These are phyloP conservation scores for Pseudocercospora macadamiae DNA, from an alignment of 2,329 filamentous ascomycete genomes.

Conservation along the genomic window DNA sequence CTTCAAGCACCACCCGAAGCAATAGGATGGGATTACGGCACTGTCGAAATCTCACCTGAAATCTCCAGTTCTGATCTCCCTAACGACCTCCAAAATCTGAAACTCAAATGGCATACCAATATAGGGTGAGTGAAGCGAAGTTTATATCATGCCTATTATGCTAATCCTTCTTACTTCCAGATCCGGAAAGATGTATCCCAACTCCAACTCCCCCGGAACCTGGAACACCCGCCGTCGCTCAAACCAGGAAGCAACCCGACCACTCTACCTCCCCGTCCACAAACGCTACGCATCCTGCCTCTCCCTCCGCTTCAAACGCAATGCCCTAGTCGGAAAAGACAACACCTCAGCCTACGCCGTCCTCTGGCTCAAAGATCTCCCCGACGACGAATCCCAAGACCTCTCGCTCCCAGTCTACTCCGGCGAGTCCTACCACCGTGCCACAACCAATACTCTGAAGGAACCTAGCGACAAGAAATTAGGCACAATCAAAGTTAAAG, in stretches of 20 bases:
- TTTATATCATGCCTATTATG: too few relatives aligned
- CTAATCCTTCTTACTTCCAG: too few relatives aligned
- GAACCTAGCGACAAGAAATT: slow-evolving; percentile 59
- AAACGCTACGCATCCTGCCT: slow-evolving; percentile 63
- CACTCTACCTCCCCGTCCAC: slow-evolving; percentile 59
- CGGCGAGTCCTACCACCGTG: slow-evolving; percentile 63
- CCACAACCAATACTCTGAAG: slow-evolving; percentile 52
- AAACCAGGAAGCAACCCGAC: slow-evolving; percentile 46
- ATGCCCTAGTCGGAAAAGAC: slow-evolving; percentile 53
- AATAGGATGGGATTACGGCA: slow-evolving; percentile 73
- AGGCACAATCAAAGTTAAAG: slow-evolving; percentile 60
- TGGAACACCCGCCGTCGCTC: neutral
- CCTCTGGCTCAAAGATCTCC: slow-evolving; percentile 70
- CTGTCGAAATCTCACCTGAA: slow-evolving; percentile 63
- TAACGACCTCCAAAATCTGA: slow-evolving; percentile 47
- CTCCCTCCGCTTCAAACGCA: slow-evolving; percentile 60
- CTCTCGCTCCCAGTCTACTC: slow-evolving; percentile 67
- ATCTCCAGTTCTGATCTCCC: slow-evolving; percentile 56
- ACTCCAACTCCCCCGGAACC: slow-evolving; percentile 16
- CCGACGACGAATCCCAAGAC: slow-evolving; percentile 66
- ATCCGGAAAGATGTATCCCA: slow-evolving; percentile 60
- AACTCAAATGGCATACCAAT: slow-evolving; percentile 63
- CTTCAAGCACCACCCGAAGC: slow-evolving; percentile 62
- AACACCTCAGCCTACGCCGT: slow-evolving; percentile 64
- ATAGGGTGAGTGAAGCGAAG: too few relatives aligned